Evolutionary conservation across 2,329 filamentous ascomycete genomes (phyloP).

Genomic region (Phaeoacremonium minimum): DNA sequence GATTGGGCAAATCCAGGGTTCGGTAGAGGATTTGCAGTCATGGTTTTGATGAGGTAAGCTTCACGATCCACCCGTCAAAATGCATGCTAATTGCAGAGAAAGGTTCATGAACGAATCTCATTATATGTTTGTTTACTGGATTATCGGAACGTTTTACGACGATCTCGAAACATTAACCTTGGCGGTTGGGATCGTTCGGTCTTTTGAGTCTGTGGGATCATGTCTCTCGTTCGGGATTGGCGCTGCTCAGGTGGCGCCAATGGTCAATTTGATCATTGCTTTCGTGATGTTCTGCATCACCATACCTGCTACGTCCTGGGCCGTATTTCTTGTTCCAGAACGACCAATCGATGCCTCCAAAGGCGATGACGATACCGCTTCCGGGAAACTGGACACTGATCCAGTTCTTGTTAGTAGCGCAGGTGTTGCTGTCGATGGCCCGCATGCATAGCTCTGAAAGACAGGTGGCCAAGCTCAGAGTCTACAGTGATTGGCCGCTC

Average conservation of each 20-base stretch:
- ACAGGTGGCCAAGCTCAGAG: too few species aligned
- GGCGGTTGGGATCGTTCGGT: constrained; percentile 39
- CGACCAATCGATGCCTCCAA: constrained; percentile 18
- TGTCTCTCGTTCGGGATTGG: constrained; percentile 42
- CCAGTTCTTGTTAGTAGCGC: constrained; percentile 6
- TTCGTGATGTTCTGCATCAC: constrained; percentile 41
- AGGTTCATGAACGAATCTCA: constrained; percentile 47
- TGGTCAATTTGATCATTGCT: constrained; percentile 42
- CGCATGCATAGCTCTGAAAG: constrained; percentile 3
- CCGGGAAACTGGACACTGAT: constrained; percentile 5
- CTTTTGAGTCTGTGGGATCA: constrained; percentile 43
- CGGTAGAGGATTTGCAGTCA: constrained; percentile 39
- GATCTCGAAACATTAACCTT: constrained; percentile 47
- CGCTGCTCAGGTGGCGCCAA: constrained; percentile 36
- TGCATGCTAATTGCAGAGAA: fast-evolving
- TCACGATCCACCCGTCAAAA: not conserved
- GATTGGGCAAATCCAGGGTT: constrained; percentile 41
- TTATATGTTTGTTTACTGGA: constrained; percentile 48
- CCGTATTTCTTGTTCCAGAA: constrained; percentile 31
- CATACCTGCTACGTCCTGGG: constrained; percentile 28
- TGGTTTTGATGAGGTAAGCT: constrained; percentile 39
- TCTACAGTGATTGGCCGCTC: too few species aligned
- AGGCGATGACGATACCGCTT: constrained; percentile 3
- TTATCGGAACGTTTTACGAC: constrained; percentile 44
- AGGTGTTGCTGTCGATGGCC: constrained; percentile 8